A percentile compares a stretch with the other conserved stretches of the same genome.
Evolutionary conservation across 2,329 filamentous ascomycete species (phyloP).

Genomic region (Macroventuria anomochaeta): DNA sequence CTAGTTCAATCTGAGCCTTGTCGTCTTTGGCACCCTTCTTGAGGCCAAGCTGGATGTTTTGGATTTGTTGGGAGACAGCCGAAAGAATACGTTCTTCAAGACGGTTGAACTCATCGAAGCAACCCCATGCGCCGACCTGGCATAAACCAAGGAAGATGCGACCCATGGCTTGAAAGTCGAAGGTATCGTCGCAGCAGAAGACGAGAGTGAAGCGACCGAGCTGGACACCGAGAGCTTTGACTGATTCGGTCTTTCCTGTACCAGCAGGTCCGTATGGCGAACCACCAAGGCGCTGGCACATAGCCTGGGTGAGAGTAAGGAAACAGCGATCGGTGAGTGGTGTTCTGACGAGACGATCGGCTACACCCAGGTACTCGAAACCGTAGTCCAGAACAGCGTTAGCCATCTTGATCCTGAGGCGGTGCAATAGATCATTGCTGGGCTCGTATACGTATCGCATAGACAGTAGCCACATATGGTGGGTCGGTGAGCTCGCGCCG

Average conservation of each 20-base stretch:
- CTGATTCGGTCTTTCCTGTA: constrained; percentile 98
- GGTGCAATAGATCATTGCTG: constrained; percentile 80
- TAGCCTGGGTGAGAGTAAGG: constrained; percentile 92
- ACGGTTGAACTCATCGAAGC: constrained; percentile 99
- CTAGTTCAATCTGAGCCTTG: constrained; percentile 89
- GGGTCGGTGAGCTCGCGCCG: constrained; percentile 75
- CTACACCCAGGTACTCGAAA: constrained; percentile 96
- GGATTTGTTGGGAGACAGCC: constrained; percentile 97
- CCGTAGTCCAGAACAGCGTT: constrained; percentile 95
- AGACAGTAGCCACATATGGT: constrained; percentile 92
- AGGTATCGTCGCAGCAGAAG: constrained; percentile 99
- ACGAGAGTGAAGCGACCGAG: constrained; percentile 97
- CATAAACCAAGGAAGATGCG: constrained; percentile 99
- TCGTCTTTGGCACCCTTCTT: constrained; percentile 83
- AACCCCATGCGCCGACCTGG: constrained; percentile 98
- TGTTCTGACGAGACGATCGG: constrained; percentile 93
- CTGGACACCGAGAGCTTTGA: constrained; percentile 96
- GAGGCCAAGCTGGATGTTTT: constrained; percentile 97
- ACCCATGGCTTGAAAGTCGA: constrained; percentile 99
- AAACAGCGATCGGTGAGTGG: constrained; percentile 98
- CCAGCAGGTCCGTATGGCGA: constrained; percentile 97
- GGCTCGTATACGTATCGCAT: constrained; percentile 94
- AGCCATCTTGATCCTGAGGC: constrained; percentile 92
- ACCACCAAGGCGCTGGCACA: constrained; percentile 93
- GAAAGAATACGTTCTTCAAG: constrained; percentile 97